phyloP scores from a whole-genome alignment of 306 rosid species.

The Hippophae rhamnoides region DNA sequence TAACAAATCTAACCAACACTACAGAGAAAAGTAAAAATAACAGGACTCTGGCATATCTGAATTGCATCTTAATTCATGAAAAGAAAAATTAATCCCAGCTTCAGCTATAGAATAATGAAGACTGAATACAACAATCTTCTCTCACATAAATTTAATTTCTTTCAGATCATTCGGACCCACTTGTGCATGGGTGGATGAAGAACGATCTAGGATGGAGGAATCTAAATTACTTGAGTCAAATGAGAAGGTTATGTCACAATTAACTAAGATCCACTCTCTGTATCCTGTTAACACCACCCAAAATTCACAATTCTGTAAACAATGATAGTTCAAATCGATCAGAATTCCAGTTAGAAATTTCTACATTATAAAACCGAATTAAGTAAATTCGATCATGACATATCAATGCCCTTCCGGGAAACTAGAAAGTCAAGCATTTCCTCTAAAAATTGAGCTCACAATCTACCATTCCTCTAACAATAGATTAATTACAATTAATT shows the following conservation, averaged over 20 bases:
- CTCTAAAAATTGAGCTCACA: background rate
- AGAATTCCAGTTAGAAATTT: background rate
- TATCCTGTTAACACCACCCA: too few species aligned
- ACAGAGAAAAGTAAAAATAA: conserved; percentile 30
- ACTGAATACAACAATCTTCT: conserved; percentile 1
- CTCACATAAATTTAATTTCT: conserved; percentile 11
- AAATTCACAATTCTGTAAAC: too few species aligned
- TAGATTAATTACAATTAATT: background rate
- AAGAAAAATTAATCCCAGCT: background rate
- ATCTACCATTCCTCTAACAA: conserved; percentile 1
- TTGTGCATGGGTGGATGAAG: conserved; percentile 11
- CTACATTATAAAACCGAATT: background rate
- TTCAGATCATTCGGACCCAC: conserved; percentile 29
- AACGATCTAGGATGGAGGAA: background rate
- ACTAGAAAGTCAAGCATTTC: background rate
- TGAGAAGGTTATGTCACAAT: background rate
- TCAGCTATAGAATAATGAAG: conserved; percentile 8
- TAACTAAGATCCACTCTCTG: too few species aligned
- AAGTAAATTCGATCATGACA: background rate
- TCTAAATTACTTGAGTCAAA: conserved; percentile 9
- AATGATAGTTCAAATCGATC: too few species aligned
- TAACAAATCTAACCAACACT: conserved; percentile 31
- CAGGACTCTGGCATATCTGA: conserved; percentile 19
- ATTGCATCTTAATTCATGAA: conserved; percentile 23
- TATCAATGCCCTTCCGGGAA: conserved; percentile 1